Conservation (phyloP, 345 rosid genomes). For the Stellera chamaejasme region DNA sequence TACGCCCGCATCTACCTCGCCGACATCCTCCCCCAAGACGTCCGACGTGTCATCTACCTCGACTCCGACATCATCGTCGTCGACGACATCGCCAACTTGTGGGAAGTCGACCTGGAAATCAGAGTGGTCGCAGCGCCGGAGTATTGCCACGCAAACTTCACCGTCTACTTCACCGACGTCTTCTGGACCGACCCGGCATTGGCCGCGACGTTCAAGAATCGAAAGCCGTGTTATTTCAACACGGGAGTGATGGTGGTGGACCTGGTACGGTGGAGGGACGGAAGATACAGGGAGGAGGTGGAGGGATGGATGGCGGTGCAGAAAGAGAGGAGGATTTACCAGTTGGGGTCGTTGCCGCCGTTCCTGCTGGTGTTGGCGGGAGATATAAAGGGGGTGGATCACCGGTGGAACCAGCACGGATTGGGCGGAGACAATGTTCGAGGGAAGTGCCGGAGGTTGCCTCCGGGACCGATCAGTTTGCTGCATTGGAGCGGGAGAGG, state of each 20-base stretch:
- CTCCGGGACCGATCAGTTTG: slow-evolving; percentile 46
- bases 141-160: slow-evolving; percentile 42
- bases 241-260: slow-evolving; percentile 51
- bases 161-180: slow-evolving; percentile 29
- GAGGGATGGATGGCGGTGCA: slow-evolving; percentile 50
- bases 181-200: slow-evolving; percentile 32
- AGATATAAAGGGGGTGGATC: slow-evolving; percentile 40
- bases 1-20: slow-evolving; percentile 46
- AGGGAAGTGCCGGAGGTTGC: slow-evolving; percentile 40
- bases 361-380: slow-evolving; percentile 48
- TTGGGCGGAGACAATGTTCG: slow-evolving; percentile 42
- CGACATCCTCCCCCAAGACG: slow-evolving; percentile 23
- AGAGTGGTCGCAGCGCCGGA: slow-evolving; percentile 44
- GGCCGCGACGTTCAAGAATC: slow-evolving; percentile 25
- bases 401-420: slow-evolving; percentile 55
- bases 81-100: slow-evolving; percentile 35
- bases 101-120: slow-evolving; percentile 36
- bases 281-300: slow-evolving; percentile 33
- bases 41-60: slow-evolving; percentile 33
- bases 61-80: slow-evolving; percentile 49
- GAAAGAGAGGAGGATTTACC: slow-evolving; percentile 49
- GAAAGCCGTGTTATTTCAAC: slow-evolving; percentile 37
- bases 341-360: slow-evolving; percentile 45
- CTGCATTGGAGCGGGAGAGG: slow-evolving; percentile 61
- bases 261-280: slow-evolving; percentile 37